Percentiles rank a stretch among this genome's conserved stretches.
These are phyloP conservation scores for Trametes maxima DNA, from an alignment of 768 basidiomycete genomes.

Conservation along the genomic window DNA sequence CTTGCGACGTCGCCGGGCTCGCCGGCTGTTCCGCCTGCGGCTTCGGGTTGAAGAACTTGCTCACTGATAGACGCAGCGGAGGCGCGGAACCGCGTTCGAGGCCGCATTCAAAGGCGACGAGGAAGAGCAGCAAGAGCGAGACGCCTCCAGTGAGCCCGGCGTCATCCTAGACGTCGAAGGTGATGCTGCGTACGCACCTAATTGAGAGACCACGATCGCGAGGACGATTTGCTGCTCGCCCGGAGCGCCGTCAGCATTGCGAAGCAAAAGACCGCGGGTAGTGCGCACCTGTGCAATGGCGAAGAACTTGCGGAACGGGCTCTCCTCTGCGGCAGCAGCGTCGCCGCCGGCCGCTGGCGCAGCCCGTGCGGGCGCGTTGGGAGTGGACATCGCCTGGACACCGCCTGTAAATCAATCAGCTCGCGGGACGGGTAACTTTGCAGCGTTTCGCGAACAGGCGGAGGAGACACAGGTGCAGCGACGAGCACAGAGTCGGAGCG, in stretches of 20 bases:
- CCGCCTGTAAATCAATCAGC: slow-evolving; percentile 8
- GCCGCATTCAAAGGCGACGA: background rate
- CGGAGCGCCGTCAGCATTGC: background rate
- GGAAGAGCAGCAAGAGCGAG: too few relatives aligned
- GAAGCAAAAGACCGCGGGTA: background rate
- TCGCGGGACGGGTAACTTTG: background rate
- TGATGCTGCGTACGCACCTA: slow-evolving; percentile 46
- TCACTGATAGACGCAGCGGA: slow-evolving; percentile 37
- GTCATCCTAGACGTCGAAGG: background rate
- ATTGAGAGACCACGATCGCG: slow-evolving; percentile 64
- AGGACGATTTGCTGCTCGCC: slow-evolving; percentile 64
- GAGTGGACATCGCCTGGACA: slow-evolving; percentile 23
- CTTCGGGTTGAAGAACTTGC: slow-evolving; percentile 44
- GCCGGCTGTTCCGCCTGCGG: slow-evolving; percentile 28
- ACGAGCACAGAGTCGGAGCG: slow-evolving; percentile 1
- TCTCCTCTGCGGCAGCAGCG: slow-evolving; percentile 36
- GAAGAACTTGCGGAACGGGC: slow-evolving; percentile 41
- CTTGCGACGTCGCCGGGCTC: slow-evolving; percentile 10
- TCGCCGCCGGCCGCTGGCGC: slow-evolving; percentile 25
- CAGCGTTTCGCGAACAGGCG: background rate
- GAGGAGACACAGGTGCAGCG: background rate
- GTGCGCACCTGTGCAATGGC: slow-evolving; percentile 45
- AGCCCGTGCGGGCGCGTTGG: slow-evolving; percentile 26
- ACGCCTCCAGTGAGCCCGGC: too few relatives aligned
- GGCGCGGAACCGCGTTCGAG: background rate